A percentile compares a stretch with the other conserved stretches of the same genome.
Conservation (phyloP, 2,329 filamentous ascomycete genomes). For the Trichophyton schoenleinii region DNA sequence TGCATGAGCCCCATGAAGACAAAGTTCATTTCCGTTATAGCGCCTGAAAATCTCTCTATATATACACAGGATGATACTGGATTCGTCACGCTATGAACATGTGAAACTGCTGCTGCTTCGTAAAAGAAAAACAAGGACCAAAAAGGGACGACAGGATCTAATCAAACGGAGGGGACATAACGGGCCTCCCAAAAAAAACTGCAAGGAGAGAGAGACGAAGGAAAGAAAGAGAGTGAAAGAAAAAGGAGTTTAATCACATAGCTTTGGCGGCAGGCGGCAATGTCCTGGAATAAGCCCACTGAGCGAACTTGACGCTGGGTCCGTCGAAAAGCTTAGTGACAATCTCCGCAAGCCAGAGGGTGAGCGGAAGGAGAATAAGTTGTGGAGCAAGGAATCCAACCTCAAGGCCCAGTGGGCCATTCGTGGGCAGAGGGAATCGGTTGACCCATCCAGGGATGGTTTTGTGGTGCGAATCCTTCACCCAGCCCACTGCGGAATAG, state of each 20-base stretch:
- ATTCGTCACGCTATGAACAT: constrained; percentile 1
- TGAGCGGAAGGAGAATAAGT: constrained; percentile 47
- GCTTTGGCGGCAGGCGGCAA: constrained; percentile 14
- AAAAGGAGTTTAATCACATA: neutral
- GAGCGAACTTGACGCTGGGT: constrained; percentile 46
- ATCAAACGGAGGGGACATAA: neutral
- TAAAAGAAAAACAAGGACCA: neutral
- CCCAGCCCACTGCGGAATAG: constrained; percentile 50
- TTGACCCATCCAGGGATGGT: constrained; percentile 47
- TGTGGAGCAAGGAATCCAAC: constrained; percentile 48
- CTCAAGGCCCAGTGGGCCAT: constrained; percentile 50
- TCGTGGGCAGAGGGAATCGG: constrained; percentile 41
- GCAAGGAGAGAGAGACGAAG: neutral
- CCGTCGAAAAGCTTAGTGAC: constrained; percentile 47
- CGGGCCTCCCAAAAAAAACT: neutral
- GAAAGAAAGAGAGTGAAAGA: neutral
- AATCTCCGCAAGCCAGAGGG: constrained; percentile 46
- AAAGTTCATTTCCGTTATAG: neutral
- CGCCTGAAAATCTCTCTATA: neutral
- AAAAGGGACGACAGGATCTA: neutral
- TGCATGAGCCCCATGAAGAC: neutral
- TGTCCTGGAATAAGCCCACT: constrained; percentile 44
- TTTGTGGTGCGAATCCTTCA: constrained; percentile 37
- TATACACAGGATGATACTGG: neutral
- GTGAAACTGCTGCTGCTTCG: neutral